Base-by-base conservation (phyloP, 1,284 basidiomycete genomes). In the Leccinum variabile region DNA sequence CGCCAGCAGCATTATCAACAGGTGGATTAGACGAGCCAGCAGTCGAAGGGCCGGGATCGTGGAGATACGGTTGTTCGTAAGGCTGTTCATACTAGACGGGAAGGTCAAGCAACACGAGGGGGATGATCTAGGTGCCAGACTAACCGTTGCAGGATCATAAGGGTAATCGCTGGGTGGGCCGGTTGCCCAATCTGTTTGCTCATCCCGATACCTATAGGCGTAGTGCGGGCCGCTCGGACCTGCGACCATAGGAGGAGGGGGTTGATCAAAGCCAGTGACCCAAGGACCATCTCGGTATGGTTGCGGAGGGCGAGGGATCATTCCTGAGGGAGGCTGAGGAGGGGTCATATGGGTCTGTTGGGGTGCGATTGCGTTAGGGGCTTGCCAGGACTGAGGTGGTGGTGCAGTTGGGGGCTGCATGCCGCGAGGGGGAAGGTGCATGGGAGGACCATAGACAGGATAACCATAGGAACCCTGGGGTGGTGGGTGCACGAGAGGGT, bases 301-400 rank as follows among this genome's bases (percentile, higher is more conserved):
- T 37, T 76, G 76, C 13, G 81, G 72, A 14, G 81, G 72, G 9
- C 81, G 82, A 46, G 82, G 79, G 35, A 85, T 77, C 68, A 86
- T 79, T 16, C 80, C 82, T 0, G 73, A 60, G 2, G 71, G 72
- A 4, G 78, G 75, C 52, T 76, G 77, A 13, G 76, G 77, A 54
- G 81, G 78, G 1, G 80, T 75, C 41, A 85, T 80, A 68, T 89
- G 87, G 0, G 86, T 84, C 69, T 88, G 87, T 62, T 87, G 82
- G 5, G 88, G 87, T 0, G 84, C 82, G 53, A 90, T 87, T 16
- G 78, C 81, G 59, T 78, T 81, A 7, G 84, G 73, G 4, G 80
- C 77, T 69, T 89, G 86, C 88, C 88, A 90, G 28, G 83, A 78
- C 62, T 83, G 87, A 16, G 84, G 82, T 6, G 83, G 82, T 0